phyloP scores from a whole-genome alignment of 1,284 basidiomycete genomes.

The Moniliella sp. region DNA sequence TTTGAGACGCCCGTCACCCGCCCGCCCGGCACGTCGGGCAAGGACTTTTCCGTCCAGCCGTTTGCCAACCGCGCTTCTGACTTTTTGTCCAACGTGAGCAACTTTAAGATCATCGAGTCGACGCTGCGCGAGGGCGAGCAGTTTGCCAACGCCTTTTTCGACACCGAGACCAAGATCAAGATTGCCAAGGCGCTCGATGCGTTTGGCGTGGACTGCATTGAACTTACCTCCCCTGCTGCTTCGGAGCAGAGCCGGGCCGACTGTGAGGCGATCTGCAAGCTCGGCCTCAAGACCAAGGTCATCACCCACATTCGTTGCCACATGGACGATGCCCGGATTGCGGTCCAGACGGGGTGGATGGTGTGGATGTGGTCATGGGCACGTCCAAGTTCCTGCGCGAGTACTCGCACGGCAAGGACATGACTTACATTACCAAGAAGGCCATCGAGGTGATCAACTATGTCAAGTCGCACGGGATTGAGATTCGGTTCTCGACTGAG shows the following conservation, averaged over 20 bases:
- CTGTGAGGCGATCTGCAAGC: conserved; percentile 97
- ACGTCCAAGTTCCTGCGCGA: conserved; percentile 96
- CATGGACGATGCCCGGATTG: conserved; percentile 97
- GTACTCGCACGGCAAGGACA: conserved; percentile 99
- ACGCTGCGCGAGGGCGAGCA: conserved; percentile 90
- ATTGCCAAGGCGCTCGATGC: conserved; percentile 56
- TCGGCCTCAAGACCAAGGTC: conserved; percentile 87
- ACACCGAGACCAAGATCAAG: conserved; percentile 97
- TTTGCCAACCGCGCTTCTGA: too few species aligned
- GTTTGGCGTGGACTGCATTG: conserved; percentile 88
- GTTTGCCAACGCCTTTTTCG: conserved; percentile 97
- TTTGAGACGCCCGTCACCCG: too few species aligned
- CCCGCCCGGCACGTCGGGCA: too few species aligned
- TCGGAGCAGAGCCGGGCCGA: conserved; percentile 84
- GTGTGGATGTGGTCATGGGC: conserved; percentile 96
- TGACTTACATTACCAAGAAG: conserved; percentile 96
- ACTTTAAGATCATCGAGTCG: conserved; percentile 66
- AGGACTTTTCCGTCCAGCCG: too few species aligned
- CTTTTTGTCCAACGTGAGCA: conserved; percentile 32
- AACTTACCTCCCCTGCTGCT: conserved; percentile 90
- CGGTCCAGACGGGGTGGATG: conserved; percentile 90
- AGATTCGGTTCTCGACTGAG: conserved; percentile 97
- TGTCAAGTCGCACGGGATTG: conserved; percentile 98
- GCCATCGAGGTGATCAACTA: conserved; percentile 94
- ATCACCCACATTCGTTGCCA: conserved; percentile 98